A percentile compares a stretch with the other conserved stretches of the same genome.
Conservation (phyloP, 75 land plant genomes). For the Sequoia sempervirens region DNA sequence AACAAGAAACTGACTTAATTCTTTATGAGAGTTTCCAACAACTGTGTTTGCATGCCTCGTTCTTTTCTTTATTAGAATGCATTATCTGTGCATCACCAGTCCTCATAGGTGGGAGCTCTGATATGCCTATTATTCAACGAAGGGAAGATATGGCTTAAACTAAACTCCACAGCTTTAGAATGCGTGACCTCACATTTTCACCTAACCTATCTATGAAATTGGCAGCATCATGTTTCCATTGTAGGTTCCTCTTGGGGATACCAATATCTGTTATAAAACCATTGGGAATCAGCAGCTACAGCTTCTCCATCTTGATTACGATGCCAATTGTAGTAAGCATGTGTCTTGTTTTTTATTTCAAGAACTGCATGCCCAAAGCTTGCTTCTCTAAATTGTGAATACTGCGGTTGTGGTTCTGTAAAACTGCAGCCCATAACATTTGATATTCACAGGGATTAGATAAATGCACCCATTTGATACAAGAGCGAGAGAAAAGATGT, state of each 20-base stretch:
- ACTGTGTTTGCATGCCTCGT: not conserved
- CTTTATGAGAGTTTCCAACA: not conserved
- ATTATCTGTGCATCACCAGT: not conserved
- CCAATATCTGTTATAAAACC: conserved; percentile 53
- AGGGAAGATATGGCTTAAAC: not conserved
- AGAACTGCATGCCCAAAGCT: conserved; percentile 79
- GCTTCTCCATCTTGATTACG: conserved; percentile 65
- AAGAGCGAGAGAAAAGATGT: not conserved
- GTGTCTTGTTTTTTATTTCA: conserved; percentile 74
- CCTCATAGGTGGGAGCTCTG: not conserved
- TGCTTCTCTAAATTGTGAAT: conserved; percentile 77
- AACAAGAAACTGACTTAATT: not conserved
- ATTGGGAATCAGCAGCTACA: conserved; percentile 51
- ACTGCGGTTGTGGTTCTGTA: conserved; percentile 71
- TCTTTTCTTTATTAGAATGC: too few species aligned
- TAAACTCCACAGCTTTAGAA: not conserved
- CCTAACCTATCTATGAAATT: not conserved
- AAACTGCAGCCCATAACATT: conserved; percentile 30
- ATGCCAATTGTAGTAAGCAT: conserved; percentile 72
- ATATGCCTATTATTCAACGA: not conserved
- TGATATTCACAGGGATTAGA: not conserved
- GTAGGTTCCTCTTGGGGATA: conserved; percentile 5
- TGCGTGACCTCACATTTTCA: not conserved
- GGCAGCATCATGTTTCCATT: not conserved
- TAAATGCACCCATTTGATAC: not conserved